phyloP scores from a whole-genome alignment of 805 yeast genomes.

The Sugiyamaella lignohabitans region DNA sequence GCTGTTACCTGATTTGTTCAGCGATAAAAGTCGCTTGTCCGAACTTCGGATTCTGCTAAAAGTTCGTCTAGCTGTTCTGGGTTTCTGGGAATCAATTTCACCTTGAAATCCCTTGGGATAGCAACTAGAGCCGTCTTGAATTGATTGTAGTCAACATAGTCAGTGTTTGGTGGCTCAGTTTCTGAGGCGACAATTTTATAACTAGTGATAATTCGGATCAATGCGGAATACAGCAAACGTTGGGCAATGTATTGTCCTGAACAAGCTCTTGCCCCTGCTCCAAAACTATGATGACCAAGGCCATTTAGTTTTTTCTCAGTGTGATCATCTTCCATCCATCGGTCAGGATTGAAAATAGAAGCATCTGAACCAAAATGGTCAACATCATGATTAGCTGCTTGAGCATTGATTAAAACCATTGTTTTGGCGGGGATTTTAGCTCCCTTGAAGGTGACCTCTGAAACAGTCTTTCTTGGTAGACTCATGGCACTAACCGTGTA shows the following conservation, averaged over 20 bases:
- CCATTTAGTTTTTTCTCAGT: conserved; percentile 20
- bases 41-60: conserved; percentile 15
- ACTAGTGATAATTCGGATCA: conserved; percentile 43
- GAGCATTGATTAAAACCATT: conserved; percentile 56
- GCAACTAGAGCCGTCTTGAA: conserved; percentile 24
- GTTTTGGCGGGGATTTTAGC: conserved; percentile 50
- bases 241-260: conserved; percentile 55
- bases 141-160: conserved; percentile 22
- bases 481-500: conserved; percentile 63
- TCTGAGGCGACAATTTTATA: conserved; percentile 37
- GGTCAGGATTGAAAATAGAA: conserved; percentile 26
- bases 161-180: conserved; percentile 22
- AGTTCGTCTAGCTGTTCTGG: conserved; percentile 15
- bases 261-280: conserved; percentile 62
- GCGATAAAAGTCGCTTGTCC: conserved; percentile 18
- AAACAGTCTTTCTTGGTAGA: conserved; percentile 56
- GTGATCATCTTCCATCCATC: conserved; percentile 25
- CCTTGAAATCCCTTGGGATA: conserved; percentile 24
- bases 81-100: conserved; percentile 22
- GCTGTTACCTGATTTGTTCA: too few species aligned
- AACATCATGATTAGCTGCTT: conserved; percentile 62
- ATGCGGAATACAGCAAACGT: conserved; percentile 50
- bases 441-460: conserved; percentile 38
- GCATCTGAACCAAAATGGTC: conserved; percentile 26
- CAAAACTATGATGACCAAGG: conserved; percentile 30